A percentile compares a stretch with the other conserved stretches of the same genome.
Evolutionary conservation across 2,329 filamentous ascomycete genomes (phyloP).

Genomic region (Mycosphaerella sp.): DNA sequence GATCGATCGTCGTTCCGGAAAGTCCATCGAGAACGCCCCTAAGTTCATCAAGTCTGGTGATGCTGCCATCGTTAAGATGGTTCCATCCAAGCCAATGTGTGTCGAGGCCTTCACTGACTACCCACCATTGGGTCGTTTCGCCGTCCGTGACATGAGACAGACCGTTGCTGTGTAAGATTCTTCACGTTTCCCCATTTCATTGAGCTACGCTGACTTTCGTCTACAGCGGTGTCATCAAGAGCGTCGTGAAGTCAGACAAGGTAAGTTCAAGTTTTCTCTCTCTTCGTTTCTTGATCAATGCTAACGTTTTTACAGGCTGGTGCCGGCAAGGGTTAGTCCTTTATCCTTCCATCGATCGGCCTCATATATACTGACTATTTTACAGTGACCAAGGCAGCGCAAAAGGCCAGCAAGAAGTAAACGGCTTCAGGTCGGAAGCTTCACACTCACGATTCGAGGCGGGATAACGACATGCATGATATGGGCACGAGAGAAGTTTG

Average conservation of each 20-base stretch:
- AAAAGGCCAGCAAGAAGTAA: constrained; percentile 38
- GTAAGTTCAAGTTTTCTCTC: constrained; percentile 25
- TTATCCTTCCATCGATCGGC: too few relatives aligned
- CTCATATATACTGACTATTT: neutral
- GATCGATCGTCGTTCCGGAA: constrained; percentile 99
- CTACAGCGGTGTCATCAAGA: constrained; percentile 27
- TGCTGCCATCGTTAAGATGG: constrained; percentile 99
- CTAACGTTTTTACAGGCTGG: constrained; percentile 8
- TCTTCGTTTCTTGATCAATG: neutral
- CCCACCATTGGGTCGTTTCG: constrained; percentile 99
- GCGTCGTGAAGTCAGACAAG: constrained; percentile 40
- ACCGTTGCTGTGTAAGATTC: constrained; percentile 58
- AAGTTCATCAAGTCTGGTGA: constrained; percentile 99
- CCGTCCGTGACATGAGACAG: constrained; percentile 92
- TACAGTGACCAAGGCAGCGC: constrained; percentile 17
- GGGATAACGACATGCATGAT: neutral
- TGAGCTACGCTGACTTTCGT: neutral
- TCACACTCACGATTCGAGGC: constrained; percentile 8
- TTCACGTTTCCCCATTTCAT: neutral
- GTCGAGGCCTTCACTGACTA: constrained; percentile 99
- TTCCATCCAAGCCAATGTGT: constrained; percentile 99
- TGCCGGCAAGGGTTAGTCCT: constrained; percentile 40
- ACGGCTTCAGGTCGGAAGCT: constrained; percentile 18
- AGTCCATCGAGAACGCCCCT: constrained; percentile 82
- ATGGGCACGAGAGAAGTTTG: neutral